Evolutionary conservation across 805 yeast genomes (phyloP).

Genomic region (Myxozyma udenii): DNA sequence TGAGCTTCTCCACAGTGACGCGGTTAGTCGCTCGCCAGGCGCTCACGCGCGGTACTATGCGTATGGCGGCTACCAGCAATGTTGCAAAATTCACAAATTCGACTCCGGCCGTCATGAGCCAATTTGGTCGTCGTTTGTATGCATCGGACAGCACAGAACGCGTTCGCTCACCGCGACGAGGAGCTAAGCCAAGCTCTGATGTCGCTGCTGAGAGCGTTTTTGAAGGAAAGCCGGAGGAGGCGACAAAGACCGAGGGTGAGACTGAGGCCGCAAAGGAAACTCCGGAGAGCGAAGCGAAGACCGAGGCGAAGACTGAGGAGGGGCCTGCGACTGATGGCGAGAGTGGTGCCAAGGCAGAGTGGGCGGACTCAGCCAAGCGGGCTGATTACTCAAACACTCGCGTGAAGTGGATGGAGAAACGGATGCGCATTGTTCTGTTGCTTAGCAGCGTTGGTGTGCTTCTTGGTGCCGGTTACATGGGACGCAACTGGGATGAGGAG

Average conservation of each 20-base stretch:
- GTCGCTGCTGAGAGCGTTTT: background rate
- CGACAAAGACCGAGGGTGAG: slow-evolving; percentile 3
- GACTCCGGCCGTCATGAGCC: too few species aligned
- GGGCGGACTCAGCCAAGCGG: slow-evolving; percentile 50
- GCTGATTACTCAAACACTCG: slow-evolving; percentile 39
- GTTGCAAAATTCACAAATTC: too few species aligned
- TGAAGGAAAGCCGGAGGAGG: background rate
- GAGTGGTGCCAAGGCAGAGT: slow-evolving; percentile 41
- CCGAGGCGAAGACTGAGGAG: slow-evolving; percentile 3
- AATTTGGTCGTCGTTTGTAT: too few species aligned
- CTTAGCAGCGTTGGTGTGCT: slow-evolving; percentile 13
- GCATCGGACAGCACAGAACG: too few species aligned
- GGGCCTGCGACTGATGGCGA: slow-evolving; percentile 26
- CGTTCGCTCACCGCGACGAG: too few species aligned
- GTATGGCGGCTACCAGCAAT: too few species aligned
- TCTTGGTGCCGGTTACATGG: slow-evolving; percentile 12
- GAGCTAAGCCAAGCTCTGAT: too few species aligned
- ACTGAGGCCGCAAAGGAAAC: slow-evolving; percentile 5
- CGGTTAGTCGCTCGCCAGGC: background rate
- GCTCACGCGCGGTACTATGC: background rate
- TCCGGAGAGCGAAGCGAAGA: background rate
- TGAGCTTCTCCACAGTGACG: background rate
- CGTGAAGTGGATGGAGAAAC: slow-evolving; percentile 28
- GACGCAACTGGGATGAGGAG: slow-evolving; percentile 46
- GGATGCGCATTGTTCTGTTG: slow-evolving; percentile 4